Evolutionary conservation across 2,329 filamentous ascomycete species (phyloP), one percentile per base, ranked within the genome.

Genomic region (Colletotrichum orbiculare): DNA sequence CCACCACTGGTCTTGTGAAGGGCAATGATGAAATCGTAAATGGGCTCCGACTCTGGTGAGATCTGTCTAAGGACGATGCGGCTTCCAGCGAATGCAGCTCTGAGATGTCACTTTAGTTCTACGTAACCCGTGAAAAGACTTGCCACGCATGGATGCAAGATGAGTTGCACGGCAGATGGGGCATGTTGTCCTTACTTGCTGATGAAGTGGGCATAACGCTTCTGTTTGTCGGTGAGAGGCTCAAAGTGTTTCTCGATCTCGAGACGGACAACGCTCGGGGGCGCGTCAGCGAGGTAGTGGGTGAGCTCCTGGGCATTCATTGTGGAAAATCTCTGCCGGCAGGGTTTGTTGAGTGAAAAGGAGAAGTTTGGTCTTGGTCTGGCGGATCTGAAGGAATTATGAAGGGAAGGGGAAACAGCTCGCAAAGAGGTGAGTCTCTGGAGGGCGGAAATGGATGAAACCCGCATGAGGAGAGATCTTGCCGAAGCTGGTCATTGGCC

Each of bases 161-260:
- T 41, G 47, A 41, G 33, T 53, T 39, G 35, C 52, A 57, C 12
- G 47, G 17, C 63, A 42, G 25, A 43, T 12, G 46, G 39, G 33
- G 4, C 8, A n/a, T 38, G 25, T 25, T 50, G 34, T 57, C 68
- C 82, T 71, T 83, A 92, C 91, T 86, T 88, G 86, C 90, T 93
- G 75, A 97, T 92, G 75, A 90, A 94, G 80, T 97, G 94, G 69
- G 94, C 92, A 83, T 97, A 97, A 74, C 91, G 89, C 82, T 95
- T 94, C 81, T 97, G 88, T 75, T 91, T 83, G 72, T 92, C 87
- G 57, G 81, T 85, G 67, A 96, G 79, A 41, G 89, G 88, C 60
- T 95, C 91, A 73, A 98, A 99, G 79, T 98, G 95, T 75, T 93
- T 92, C 80, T 93, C 93, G 76, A 98, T 96, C 76, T 93, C 90